A percentile compares a stretch with the other conserved stretches of the same genome.
These are phyloP conservation scores for Breviolum minutum DNA, from an alignment of 73 alveolate genomes.

Conservation along the genomic window DNA sequence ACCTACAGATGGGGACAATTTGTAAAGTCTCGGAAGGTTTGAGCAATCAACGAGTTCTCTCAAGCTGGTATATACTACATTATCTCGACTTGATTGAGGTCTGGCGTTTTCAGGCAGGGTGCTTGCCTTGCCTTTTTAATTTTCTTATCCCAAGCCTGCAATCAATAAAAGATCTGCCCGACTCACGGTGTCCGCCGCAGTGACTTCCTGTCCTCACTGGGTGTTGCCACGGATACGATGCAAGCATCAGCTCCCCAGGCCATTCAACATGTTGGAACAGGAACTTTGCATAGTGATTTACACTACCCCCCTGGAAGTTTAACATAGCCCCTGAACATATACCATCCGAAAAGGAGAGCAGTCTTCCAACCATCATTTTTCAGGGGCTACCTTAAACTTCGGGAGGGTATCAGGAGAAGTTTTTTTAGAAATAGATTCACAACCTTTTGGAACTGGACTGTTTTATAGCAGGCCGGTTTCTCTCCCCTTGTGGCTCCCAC, in stretches of 20 bases:
- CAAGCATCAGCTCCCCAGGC: slow-evolving; percentile 49
- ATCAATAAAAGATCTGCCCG: background rate
- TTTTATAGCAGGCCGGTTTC: background rate
- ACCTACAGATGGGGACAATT: background rate
- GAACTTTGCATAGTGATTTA: background rate
- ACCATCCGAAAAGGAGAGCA: no score
- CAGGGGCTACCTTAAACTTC: no score
- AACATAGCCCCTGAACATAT: no score
- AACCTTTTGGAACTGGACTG: background rate
- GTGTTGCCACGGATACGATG: slow-evolving; percentile 51
- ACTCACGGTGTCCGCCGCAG: slow-evolving; percentile 43
- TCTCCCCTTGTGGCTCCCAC: slow-evolving; percentile 13
- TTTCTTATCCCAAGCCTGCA: background rate
- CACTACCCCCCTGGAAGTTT: no score
- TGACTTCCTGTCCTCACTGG: slow-evolving; percentile 92
- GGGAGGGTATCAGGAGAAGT: background rate
- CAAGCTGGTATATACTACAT: no score
- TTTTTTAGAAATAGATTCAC: background rate
- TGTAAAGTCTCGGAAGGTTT: background rate
- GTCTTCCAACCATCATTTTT: no score
- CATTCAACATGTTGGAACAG: no score
- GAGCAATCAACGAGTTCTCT: no score
- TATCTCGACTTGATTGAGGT: background rate
- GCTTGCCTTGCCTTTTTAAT: background rate
- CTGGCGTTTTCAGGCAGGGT: slow-evolving; percentile 84